Base-by-base conservation (phyloP, 495 filamentous ascomycete genomes). In the Staphylotrichum tortipilum region DNA sequence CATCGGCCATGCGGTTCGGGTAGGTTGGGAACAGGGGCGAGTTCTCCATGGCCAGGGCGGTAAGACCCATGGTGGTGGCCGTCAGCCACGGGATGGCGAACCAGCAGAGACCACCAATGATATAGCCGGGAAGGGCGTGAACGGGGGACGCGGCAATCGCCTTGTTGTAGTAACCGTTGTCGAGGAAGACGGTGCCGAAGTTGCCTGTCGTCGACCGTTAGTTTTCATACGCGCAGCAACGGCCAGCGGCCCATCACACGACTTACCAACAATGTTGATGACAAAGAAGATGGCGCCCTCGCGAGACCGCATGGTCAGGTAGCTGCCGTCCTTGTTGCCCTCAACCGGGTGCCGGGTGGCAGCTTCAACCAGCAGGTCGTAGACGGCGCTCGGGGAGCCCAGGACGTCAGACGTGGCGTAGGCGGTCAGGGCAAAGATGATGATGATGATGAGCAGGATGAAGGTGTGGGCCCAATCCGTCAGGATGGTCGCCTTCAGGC, bases 1-100 rank as follows among this genome's bases (percentile, higher is more conserved):
- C 74, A 3, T 78, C 71, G 15, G 77, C 64, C 78, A 97, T 87
- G 14, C 88, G 77, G 54, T 78, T 64, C 0, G 86, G 86, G 55
- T 72, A 90, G 6, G 76, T 82, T 1, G 86, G 86, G 67, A 89
- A 90, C 10, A 70, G 70, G 0, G 86, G 83, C 37, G 84, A 80
- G 37, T 73, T 76, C 59, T 97, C 88, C 7, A 95, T 74, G 3
- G 89, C 86, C 19, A 95, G 78, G 8, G 83, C 88, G 11, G 88
- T 81, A n/a, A 96, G 78, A 26, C 91, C 91, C 87, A 95, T 89
- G 14, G 90, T 95, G 9, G 85, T 95, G 3, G 90, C 89, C 28
- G 79, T 83, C 18, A 96, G 77, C 89, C 89, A 97, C 17, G 91
- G 91, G 48, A 97, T 94, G 7, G 91, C 91, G 50, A 97, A 96